Percentiles rank a stretch among this genome's conserved stretches.
phyloP scores from a whole-genome alignment of 2,329 filamentous ascomycete genomes.

The Aspergillus sp. region DNA sequence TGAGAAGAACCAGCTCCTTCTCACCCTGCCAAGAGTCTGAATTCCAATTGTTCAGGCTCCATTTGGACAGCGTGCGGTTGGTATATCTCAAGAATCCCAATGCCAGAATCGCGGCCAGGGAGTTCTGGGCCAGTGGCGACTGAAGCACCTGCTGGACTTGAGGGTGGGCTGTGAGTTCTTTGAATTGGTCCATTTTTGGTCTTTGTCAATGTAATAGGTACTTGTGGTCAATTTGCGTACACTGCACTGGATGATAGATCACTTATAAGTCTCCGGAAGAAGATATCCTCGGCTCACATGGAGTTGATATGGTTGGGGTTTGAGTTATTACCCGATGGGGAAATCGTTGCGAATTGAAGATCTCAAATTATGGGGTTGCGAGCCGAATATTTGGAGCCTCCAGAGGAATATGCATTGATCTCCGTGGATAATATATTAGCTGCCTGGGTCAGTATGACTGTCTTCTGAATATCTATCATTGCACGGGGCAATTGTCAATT shows the following conservation, averaged over 20 bases:
- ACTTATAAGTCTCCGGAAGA: not conserved
- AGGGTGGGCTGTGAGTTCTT: slow-evolving; percentile 7
- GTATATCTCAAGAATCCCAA: slow-evolving; percentile 19
- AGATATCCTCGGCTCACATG: slow-evolving; percentile 4
- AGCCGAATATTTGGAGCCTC: too few relatives aligned
- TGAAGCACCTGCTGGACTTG: slow-evolving; percentile 20
- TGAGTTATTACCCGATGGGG: slow-evolving; percentile 1
- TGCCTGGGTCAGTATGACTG: too few relatives aligned
- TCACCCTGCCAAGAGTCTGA: slow-evolving; percentile 18
- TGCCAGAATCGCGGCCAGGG: slow-evolving; percentile 16
- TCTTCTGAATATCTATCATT: too few relatives aligned
- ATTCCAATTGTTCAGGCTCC: slow-evolving; percentile 27
- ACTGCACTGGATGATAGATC: not conserved
- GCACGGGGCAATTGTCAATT: not conserved
- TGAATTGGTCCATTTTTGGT: not conserved
- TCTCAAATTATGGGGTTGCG: not conserved
- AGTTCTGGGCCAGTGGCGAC: slow-evolving; percentile 24
- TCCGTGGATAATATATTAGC: too few relatives aligned
- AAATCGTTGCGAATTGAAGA: slow-evolving; percentile 2
- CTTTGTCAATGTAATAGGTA: too few relatives aligned
- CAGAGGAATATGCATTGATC: too few relatives aligned
- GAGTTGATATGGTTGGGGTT: not conserved
- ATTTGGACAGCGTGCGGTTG: slow-evolving; percentile 23
- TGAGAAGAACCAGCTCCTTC: slow-evolving; percentile 30
- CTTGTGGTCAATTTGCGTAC: too few relatives aligned